A percentile compares a stretch with the other conserved stretches of the same genome.
phyloP scores from a whole-genome alignment of 2,329 filamentous ascomycete species.

The Fusarium verticillioides region DNA sequence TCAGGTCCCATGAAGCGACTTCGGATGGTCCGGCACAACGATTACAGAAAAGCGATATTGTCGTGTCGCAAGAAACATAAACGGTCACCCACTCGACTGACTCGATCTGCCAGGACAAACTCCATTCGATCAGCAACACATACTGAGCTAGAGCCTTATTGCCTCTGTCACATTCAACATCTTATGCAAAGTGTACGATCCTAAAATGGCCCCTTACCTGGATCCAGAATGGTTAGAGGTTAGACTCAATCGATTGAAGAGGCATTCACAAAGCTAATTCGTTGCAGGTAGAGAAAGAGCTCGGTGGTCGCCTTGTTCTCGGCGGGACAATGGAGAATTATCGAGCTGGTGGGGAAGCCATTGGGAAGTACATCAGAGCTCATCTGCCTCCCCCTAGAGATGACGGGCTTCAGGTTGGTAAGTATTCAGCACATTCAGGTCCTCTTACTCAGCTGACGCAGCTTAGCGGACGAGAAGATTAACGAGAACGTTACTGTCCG shows the following conservation, averaged over 20 bases:
- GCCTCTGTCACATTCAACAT: too few species aligned
- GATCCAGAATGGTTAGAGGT: background rate
- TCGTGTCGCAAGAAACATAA: background rate
- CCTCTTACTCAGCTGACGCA: rapidly evolving
- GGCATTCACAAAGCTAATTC: rapidly evolving
- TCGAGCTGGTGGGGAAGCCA: background rate
- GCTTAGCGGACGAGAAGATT: rapidly evolving
- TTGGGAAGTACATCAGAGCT: background rate
- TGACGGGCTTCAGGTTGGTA: background rate
- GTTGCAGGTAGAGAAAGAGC: background rate
- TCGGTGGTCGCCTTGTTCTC: background rate
- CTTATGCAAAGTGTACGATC: too few species aligned
- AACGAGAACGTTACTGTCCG: background rate
- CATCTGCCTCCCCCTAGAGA: background rate
- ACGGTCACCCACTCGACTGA: background rate
- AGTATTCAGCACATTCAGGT: rapidly evolving
- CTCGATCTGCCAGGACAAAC: rapidly evolving
- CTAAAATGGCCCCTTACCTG: background rate
- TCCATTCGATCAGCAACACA: background rate
- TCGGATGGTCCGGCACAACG: background rate
- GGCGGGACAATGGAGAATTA: background rate
- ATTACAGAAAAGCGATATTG: rapidly evolving
- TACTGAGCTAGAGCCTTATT: too few species aligned
- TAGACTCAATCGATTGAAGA: rapidly evolving
- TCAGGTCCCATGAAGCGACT: rapidly evolving